Evolutionary conservation across 306 rosid species (phyloP).

Genomic region (Lathyrus sativus): DNA sequence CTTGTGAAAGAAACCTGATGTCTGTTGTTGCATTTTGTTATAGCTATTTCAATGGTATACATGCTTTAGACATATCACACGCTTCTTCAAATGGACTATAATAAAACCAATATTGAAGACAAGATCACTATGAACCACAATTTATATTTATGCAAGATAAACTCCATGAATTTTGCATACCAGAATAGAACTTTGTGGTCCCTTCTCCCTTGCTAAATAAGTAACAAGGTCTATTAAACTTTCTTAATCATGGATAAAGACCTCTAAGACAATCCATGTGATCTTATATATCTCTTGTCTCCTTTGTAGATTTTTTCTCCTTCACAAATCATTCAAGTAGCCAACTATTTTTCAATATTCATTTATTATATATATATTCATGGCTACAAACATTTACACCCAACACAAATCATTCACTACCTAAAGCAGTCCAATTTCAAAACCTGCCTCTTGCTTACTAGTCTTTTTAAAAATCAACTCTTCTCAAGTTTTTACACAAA

Average conservation of each 20-base stretch:
- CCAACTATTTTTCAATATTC: not conserved
- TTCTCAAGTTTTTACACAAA: slow-evolving; percentile 7
- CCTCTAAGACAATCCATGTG: not conserved
- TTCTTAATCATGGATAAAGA: not conserved
- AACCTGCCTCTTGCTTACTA: not conserved
- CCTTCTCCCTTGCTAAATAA: not conserved
- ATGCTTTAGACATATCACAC: slow-evolving; percentile 31
- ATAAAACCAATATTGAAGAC: not conserved
- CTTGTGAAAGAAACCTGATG: not conserved
- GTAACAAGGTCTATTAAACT: not conserved
- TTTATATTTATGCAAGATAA: no score
- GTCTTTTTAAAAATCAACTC: not conserved
- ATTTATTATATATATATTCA: not conserved
- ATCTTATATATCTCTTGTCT: not conserved
- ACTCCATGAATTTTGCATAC: no score
- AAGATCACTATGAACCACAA: not conserved
- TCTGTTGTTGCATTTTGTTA: not conserved
- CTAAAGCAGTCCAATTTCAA: slow-evolving; percentile 11
- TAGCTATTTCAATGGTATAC: slow-evolving; percentile 15
- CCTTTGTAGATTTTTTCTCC: not conserved
- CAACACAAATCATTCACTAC: slow-evolving; percentile 31
- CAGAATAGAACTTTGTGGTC: not conserved
- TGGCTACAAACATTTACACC: slow-evolving; percentile 10
- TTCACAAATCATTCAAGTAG: not conserved
- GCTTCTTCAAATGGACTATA: not conserved